Evolutionary conservation across 2,329 filamentous ascomycete species (phyloP).

Genomic region (Verticillium tricorpus): DNA sequence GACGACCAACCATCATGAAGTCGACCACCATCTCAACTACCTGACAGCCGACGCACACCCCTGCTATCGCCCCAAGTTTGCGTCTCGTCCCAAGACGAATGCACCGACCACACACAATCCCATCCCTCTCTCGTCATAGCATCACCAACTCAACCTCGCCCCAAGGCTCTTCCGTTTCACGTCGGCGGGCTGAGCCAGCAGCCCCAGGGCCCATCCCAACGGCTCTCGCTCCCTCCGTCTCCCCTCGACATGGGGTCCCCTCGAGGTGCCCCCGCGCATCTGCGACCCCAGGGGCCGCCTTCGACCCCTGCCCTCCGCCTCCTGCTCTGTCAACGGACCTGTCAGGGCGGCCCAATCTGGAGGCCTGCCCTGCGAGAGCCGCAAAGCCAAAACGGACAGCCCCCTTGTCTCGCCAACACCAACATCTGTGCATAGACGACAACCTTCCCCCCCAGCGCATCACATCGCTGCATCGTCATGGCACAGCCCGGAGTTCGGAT

Average conservation of each 20-base stretch:
- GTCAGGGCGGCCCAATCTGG: neutral
- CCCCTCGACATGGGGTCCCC: neutral
- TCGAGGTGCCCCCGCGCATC: neutral
- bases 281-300: neutral
- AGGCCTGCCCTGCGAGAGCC: conserved; percentile 10
- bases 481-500: conserved; percentile 5
- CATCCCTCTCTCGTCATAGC: neutral
- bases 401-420: neutral
- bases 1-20: neutral
- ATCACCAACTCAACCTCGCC: neutral
- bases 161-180: neutral
- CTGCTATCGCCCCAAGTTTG: neutral
- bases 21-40: neutral
- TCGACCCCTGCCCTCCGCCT: neutral
- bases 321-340: neutral
- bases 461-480: neutral
- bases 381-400: conserved; percentile 10
- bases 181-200: neutral
- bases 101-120: neutral
- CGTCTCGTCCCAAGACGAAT: neutral
- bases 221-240: neutral
- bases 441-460: neutral
- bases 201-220: neutral
- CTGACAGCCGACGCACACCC: neutral
- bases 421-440: neutral